Percentiles rank a stretch among this genome's conserved stretches.
These are phyloP conservation scores for Hypoxylon trugodes DNA, from an alignment of 495 filamentous ascomycete genomes.

Conservation along the genomic window DNA sequence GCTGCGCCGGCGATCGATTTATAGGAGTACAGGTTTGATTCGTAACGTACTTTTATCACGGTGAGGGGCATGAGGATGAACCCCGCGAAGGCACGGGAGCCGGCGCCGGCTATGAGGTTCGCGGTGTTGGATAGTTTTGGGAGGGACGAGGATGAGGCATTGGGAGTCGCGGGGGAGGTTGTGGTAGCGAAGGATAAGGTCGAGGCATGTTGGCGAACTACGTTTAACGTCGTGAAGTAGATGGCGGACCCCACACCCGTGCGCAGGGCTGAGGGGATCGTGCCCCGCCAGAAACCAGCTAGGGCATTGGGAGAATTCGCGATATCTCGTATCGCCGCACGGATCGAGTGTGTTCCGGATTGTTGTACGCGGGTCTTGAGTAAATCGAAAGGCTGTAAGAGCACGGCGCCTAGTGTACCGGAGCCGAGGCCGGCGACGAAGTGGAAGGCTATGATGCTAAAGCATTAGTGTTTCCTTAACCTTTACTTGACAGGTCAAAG, in stretches of 20 bases:
- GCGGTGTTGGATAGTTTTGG: constrained; percentile 85
- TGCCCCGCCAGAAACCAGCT: constrained; percentile 90
- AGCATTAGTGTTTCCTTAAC: neutral
- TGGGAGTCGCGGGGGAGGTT: constrained; percentile 24
- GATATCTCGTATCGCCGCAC: constrained; percentile 75
- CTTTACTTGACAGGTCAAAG: neutral
- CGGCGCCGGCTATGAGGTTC: constrained; percentile 85
- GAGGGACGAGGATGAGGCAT: constrained; percentile 69
- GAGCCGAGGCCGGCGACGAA: constrained; percentile 89
- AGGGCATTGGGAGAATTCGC: constrained; percentile 62
- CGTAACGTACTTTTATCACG: constrained; percentile 95
- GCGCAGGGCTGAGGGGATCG: constrained; percentile 87
- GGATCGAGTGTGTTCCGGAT: constrained; percentile 68
- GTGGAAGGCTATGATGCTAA: constrained; percentile 67
- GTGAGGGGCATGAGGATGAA: constrained; percentile 96
- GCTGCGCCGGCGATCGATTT: constrained; percentile 75
- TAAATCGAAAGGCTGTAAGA: constrained; percentile 95
- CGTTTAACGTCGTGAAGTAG: constrained; percentile 91
- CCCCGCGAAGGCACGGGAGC: constrained; percentile 83
- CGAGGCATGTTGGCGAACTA: constrained; percentile 75
- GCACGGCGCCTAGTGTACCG: constrained; percentile 83
- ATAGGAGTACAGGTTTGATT: constrained; percentile 85
- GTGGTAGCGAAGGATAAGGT: constrained; percentile 51
- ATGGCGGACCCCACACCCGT: constrained; percentile 93
- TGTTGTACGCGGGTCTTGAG: constrained; percentile 97